Conservation (phyloP, 805 yeast genomes). For the Danielozyma ontarioensis region DNA sequence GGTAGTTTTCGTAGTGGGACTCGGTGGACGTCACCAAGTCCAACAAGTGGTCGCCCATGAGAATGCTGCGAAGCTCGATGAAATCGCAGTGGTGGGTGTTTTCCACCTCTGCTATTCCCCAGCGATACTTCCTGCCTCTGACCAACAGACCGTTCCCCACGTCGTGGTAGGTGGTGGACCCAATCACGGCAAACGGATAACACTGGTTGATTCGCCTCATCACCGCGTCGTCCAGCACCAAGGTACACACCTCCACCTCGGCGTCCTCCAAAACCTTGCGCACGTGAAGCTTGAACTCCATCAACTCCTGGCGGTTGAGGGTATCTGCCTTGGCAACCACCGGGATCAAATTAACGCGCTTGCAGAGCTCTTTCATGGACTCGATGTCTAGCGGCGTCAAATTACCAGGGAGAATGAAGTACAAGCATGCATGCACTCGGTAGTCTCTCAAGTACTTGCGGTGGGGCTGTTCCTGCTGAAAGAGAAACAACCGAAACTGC, state of each 20-base stretch:
- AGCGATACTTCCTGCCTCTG: conserved; percentile 45
- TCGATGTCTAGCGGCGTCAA: conserved; percentile 30
- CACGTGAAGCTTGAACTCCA: conserved; percentile 19
- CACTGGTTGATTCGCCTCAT: conserved; percentile 8
- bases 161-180: conserved; percentile 45
- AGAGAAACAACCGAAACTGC: conserved; percentile 59
- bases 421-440: conserved; percentile 81
- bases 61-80: conserved; percentile 51
- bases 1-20: conserved; percentile 66
- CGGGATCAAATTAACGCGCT: conserved; percentile 34
- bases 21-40: conserved; percentile 78
- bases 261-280: conserved; percentile 16
- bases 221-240: conserved; percentile 15
- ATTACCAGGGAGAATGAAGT: conserved; percentile 50
- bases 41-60: conserved; percentile 67
- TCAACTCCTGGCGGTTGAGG: conserved; percentile 21
- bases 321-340: conserved; percentile 35
- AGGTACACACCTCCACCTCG: conserved; percentile 27
- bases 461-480: conserved; percentile 58
- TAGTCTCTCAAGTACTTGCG: conserved; percentile 41
- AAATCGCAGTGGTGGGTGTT: conserved; percentile 78
- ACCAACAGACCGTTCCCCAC: conserved; percentile 10
- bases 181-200: conserved; percentile 65
- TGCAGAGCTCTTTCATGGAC: conserved; percentile 29
- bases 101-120: conserved; percentile 88